A percentile compares a stretch with the other conserved stretches of the same genome.
These are phyloP conservation scores for Fonsecaea pedrosoi DNA, from an alignment of 2,329 filamentous ascomycete genomes.

Conservation along the genomic window DNA sequence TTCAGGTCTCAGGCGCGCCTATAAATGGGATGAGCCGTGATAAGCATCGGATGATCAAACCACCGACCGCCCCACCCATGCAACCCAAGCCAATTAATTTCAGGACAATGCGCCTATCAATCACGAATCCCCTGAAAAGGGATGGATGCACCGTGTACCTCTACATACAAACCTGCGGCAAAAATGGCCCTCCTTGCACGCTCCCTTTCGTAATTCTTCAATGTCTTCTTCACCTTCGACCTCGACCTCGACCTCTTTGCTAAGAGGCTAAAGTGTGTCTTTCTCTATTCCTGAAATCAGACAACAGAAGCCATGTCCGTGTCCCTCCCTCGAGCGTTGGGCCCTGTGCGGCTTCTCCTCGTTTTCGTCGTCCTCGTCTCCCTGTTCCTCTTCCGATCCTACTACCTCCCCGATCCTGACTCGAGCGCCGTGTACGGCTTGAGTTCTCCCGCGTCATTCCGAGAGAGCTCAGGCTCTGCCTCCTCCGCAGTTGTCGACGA, in stretches of 20 bases:
- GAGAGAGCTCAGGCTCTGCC: constrained; percentile 7
- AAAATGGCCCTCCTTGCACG: not conserved
- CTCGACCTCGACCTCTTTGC: not conserved
- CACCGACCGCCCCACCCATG: not conserved
- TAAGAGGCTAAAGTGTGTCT: not conserved
- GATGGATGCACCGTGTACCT: too few relatives aligned
- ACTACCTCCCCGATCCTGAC: constrained; percentile 27
- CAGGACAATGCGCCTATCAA: not conserved
- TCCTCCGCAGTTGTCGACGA: not conserved
- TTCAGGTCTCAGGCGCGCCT: not conserved
- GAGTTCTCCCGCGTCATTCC: constrained; percentile 15
- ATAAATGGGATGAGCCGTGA: not conserved
- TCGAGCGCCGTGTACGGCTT: constrained; percentile 2
- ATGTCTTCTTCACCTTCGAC: not conserved
- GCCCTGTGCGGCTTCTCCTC: constrained; percentile 25
- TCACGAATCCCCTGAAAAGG: not conserved
- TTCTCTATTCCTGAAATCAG: not conserved
- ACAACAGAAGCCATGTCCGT: constrained; percentile 24
- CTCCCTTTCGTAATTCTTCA: not conserved
- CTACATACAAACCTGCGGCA: too few relatives aligned
- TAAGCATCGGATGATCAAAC: not conserved
- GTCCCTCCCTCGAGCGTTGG: constrained; percentile 30
- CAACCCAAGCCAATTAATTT: not conserved
- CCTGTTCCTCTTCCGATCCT: constrained; percentile 31
- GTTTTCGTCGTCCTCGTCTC: constrained; percentile 28